Base-by-base conservation (phyloP, 1,139 yeast species). In the Sugiyamaella pinicola region DNA sequence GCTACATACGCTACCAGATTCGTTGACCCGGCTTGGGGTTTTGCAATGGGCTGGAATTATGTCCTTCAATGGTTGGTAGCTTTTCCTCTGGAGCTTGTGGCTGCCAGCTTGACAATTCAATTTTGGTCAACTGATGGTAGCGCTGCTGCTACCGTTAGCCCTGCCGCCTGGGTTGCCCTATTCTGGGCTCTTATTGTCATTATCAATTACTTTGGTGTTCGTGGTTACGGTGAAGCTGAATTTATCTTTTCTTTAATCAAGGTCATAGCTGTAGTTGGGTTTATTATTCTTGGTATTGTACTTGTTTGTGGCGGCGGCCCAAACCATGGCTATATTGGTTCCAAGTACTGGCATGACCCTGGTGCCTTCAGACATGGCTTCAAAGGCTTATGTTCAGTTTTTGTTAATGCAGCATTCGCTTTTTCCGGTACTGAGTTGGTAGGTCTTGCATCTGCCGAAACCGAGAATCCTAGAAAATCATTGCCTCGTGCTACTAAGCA, bases 351-450 rank as follows among this genome's bases (percentile, higher is more conserved):
- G 87, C 76, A 76, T 57, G 64, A 74, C 54, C 87, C 87, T 0
- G 89, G 88, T 49, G 79, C 88, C 4, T 81, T 75, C 74, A 59
- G 58, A 19, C 45, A 54, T 77, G 91, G 76, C 57, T 88, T 81
- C 76, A 88, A 89, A 68, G 97, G 96, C 64, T 81, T 88, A 42
- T 81, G 91, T 67, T 74, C 87, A 29, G 85, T 85, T 50, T 85
- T 91, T 66, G 87, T 90, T 52, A 82, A 85, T 38, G 95, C 96
- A 24, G 95, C 96, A 1, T 90, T 89, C 72, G 84, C 96, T 2
- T 87, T 87, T 63, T 89, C 90, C 52, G 95, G 95, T 61, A 81
- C 87, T 54, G 96, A 88, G 73, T 76, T 86, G 64, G 85, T 85
- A 58, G 95, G 95, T 55, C 77, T 90, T 57, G 91, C 95, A 22